These are phyloP conservation scores for Quercus mongolica DNA, from an alignment of 306 rosid genomes.

Conservation along the genomic window DNA sequence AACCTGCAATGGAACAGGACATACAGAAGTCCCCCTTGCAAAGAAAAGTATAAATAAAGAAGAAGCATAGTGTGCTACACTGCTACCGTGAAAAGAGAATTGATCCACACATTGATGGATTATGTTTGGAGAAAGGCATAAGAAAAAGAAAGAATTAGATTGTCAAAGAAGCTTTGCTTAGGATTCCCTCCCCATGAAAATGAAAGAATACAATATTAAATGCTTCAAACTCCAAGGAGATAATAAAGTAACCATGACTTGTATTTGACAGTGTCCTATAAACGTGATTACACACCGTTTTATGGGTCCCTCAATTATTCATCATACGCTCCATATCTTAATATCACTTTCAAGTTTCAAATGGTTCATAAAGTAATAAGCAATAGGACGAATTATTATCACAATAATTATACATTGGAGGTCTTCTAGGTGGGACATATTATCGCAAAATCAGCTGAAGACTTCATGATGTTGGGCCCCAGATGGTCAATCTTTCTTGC, in stretches of 20 bases:
- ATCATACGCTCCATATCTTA: not conserved
- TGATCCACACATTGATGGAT: conserved; percentile 40
- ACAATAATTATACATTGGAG: not conserved
- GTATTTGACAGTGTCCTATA: not conserved
- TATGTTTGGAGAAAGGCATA: conserved; percentile 56
- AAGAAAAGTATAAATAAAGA: conserved; percentile 60
- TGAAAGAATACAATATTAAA: conserved; percentile 21
- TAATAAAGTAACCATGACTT: not conserved
- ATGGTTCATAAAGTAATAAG: not conserved
- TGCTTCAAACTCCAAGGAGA: conserved; percentile 19
- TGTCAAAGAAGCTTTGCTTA: conserved; percentile 40
- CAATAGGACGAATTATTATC: not conserved
- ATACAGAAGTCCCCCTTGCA: conserved; percentile 34
- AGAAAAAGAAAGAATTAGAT: conserved; percentile 27
- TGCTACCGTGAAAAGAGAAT: conserved; percentile 25
- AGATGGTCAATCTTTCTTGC: not conserved
- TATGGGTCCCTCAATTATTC: not conserved
- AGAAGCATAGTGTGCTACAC: conserved; percentile 41
- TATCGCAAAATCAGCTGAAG: conserved; percentile 17
- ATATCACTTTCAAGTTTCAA: not conserved
- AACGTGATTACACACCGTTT: not conserved
- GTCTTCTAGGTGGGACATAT: not conserved
- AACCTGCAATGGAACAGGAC: conserved; percentile 16
- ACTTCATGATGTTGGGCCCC: too few relatives aligned
- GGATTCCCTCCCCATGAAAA: conserved; percentile 40